Evolutionary conservation across 768 basidiomycete genomes (phyloP), one percentile per base, ranked within the genome.

Genomic region (Piloderma croceum): DNA sequence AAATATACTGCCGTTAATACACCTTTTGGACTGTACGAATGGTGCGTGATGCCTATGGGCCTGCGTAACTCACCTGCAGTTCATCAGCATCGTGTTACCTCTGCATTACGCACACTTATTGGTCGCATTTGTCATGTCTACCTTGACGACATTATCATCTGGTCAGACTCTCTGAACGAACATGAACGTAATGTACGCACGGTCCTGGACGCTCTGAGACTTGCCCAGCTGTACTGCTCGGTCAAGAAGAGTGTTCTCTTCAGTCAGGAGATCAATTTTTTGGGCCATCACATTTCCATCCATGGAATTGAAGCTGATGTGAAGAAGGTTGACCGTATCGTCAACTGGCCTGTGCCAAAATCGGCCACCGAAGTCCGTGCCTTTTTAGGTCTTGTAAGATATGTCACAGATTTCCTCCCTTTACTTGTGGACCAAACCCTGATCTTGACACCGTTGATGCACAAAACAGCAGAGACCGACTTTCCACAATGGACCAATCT

Each of bases 101-200:
- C 34, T 10, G 60, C 56, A 0, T 0, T 44, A 49, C 27, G 24
- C 36, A 2, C 21, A 37, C 5, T 10, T 31, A 59, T 76, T 22
- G 69, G 71, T 0, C 49, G 52, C 2, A 61, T 71, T 33, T 67
- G 68, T 37, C 64, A 73, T 39, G 58, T 69, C 0, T 73, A 73
- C 42, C 50, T 73, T 0, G 67, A 74, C 40, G 62, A 73, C 37
- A 67, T 73, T 31, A 52, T 74, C 13, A 69, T 73, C 19, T 73
- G 65, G 63, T 74, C 68, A 0, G 7, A 67, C 0, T 43, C 52
- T 0, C 12, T 64, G 0, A 62, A 61, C 3, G 61, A 69, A 38
- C 70, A 71, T 21, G 29, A 43, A 1, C 0, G 21, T 1, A 54
- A 71, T 50, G 54, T 67, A 1, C 42, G 45, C 6, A 33, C 39